Conservation (phyloP, 495 filamentous ascomycete species). For the Jackrogersella multiformis region DNA sequence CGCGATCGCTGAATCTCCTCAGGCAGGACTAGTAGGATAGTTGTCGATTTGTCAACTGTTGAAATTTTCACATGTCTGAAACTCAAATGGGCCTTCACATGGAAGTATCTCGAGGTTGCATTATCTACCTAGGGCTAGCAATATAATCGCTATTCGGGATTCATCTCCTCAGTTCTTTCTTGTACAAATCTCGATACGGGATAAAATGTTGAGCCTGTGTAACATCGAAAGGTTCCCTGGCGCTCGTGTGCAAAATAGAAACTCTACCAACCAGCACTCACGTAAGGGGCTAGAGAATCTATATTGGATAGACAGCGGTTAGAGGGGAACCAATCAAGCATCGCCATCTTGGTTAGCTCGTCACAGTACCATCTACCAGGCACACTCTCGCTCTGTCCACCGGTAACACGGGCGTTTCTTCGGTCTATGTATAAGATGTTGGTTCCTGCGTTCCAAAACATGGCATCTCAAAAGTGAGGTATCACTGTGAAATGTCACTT, state of each 20-base stretch:
- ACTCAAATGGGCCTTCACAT: constrained; percentile 13
- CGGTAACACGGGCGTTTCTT: constrained; percentile 24
- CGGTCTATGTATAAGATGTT: constrained; percentile 34
- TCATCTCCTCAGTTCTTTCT: constrained; percentile 4
- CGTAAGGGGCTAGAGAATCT: constrained; percentile 27
- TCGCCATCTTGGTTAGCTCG: constrained; percentile 2
- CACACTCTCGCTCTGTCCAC: constrained; percentile 18
- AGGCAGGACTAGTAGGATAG: neutral
- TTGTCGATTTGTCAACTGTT: neutral
- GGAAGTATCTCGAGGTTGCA: constrained; percentile 22
- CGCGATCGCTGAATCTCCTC: neutral
- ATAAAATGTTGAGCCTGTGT: constrained; percentile 2
- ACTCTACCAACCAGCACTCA: constrained; percentile 14
- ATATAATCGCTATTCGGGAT: constrained; percentile 23
- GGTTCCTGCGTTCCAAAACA: constrained; percentile 39
- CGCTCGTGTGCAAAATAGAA: constrained; percentile 7
- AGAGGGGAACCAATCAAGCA: constrained; percentile 31
- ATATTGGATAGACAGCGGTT: constrained; percentile 24
- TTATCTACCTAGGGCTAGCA: constrained; percentile 28
- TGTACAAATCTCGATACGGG: constrained; percentile 25
- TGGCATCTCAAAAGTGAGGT: constrained; percentile 29
- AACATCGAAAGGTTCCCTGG: neutral
- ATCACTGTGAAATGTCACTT: constrained; percentile 39
- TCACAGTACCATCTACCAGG: constrained; percentile 35
- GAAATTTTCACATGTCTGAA: constrained; percentile 22